A percentile compares a stretch with the other conserved stretches of the same genome.
Conservation (phyloP, 2,329 filamentous ascomycete genomes). For the Zymoseptoria crescenta region DNA sequence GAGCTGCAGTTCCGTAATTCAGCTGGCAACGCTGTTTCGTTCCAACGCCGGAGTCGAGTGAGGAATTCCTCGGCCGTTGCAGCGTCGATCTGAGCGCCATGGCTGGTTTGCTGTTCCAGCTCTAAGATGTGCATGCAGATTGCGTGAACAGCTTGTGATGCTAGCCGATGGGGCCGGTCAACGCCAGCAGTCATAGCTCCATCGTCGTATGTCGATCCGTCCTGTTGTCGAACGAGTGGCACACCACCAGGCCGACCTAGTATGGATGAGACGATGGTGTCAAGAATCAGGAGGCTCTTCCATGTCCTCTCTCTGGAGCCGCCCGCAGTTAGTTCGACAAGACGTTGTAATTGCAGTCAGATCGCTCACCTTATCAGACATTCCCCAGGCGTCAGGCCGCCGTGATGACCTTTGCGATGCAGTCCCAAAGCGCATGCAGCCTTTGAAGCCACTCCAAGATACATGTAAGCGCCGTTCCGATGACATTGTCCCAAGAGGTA, state of each 20-base stretch:
- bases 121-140: slow-evolving; percentile 18
- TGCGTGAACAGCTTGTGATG: slow-evolving; percentile 9
- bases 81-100: slow-evolving; percentile 10
- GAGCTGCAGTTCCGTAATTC: slow-evolving; percentile 13
- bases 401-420: slow-evolving; percentile 32
- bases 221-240: slow-evolving; percentile 11
- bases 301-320: slow-evolving; percentile 35
- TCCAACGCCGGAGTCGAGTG: slow-evolving; percentile 14
- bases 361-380: slow-evolving; percentile 5
- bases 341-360: not conserved
- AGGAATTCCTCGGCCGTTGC: slow-evolving; percentile 14
- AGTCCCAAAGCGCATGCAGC: slow-evolving; percentile 52
- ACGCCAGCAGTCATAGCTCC: slow-evolving; percentile 6
- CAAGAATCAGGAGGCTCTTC: slow-evolving; percentile 43
- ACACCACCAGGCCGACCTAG: slow-evolving; percentile 38
- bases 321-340: not conserved
- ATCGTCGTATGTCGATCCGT: slow-evolving; percentile 11
- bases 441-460: slow-evolving; percentile 51
- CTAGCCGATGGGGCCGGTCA: slow-evolving; percentile 11
- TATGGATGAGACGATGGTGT: slow-evolving; percentile 43
- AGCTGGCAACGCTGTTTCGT: slow-evolving; percentile 11
- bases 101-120: slow-evolving; percentile 16
- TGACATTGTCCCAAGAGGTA: slow-evolving; percentile 54
- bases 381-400: slow-evolving; percentile 11
- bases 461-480: slow-evolving; percentile 56